Evolutionary conservation across 306 rosid genomes (phyloP).

Genomic region (Acacia acuminata): DNA sequence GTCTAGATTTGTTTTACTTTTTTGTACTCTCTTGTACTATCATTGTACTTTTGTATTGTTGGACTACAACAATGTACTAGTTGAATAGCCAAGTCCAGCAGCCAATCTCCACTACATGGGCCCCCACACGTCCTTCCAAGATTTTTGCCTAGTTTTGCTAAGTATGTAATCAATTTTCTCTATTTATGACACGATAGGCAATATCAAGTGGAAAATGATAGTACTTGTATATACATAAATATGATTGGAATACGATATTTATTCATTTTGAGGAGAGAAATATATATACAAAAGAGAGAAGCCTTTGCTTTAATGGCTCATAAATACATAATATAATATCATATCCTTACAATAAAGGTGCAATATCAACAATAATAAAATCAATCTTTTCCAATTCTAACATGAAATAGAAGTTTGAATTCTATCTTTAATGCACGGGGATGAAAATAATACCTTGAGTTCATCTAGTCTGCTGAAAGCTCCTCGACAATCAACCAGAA

Average conservation of each 20-base stretch:
- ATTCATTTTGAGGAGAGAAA: neutral
- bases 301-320: neutral
- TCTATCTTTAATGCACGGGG: slow-evolving; percentile 3
- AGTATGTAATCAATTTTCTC: neutral
- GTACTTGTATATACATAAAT: neutral
- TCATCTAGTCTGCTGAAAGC: slow-evolving; percentile 72
- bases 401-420: neutral
- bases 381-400: neutral
- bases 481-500: slow-evolving; percentile 89
- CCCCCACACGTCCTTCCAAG: neutral
- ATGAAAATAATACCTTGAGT: slow-evolving; percentile 57
- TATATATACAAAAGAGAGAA: neutral
- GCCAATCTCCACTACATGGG: neutral
- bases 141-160: neutral
- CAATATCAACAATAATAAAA: neutral
- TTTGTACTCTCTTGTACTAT: neutral
- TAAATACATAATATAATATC: neutral
- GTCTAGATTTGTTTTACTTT: too few relatives aligned
- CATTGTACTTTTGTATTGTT: neutral
- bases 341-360: neutral
- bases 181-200: neutral
- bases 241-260: neutral
- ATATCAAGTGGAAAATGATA: neutral
- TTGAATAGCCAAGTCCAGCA: neutral
- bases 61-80: neutral